phyloP scores from a whole-genome alignment of 768 basidiomycete genomes.

The Cyathus striatus region DNA sequence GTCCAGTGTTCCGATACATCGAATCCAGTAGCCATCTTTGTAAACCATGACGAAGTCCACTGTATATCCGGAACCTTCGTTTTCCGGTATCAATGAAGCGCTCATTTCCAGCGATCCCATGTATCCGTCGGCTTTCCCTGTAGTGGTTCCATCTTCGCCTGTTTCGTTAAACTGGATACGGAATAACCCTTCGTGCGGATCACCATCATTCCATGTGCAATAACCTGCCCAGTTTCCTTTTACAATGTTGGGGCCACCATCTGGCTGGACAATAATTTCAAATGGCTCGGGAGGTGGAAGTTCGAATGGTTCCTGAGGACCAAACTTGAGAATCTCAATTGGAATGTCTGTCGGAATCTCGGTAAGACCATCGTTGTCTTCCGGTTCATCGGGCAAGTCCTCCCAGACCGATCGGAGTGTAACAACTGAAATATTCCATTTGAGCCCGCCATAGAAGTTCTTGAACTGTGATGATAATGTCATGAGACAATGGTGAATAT shows the following conservation, averaged over 20 bases:
- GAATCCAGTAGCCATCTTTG: conserved; percentile 5
- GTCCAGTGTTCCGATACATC: conserved; percentile 2
- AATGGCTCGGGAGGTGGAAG: neutral
- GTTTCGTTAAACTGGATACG: neutral
- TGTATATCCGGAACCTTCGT: neutral
- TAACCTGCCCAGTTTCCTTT: neutral
- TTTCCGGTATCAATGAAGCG: neutral
- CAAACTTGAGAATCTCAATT: neutral
- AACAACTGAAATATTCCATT: neutral
- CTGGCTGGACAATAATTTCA: neutral
- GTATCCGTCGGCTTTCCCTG: neutral
- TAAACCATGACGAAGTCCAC: conserved; percentile 6
- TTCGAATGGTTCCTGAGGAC: neutral
- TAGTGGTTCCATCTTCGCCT: neutral
- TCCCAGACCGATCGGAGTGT: neutral
- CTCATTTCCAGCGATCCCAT: neutral
- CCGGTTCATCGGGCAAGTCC: neutral
- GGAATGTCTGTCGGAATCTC: neutral
- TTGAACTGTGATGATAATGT: neutral
- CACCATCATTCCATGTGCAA: neutral
- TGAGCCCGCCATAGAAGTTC: neutral
- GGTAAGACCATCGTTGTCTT: neutral
- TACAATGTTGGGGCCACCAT: neutral
- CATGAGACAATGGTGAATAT: neutral
- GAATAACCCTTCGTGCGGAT: conserved; percentile 1